A percentile compares a stretch with the other conserved stretches of the same genome.
These are phyloP conservation scores for Trametes hirsuta DNA, from an alignment of 1,284 basidiomycete species.

Conservation along the genomic window DNA sequence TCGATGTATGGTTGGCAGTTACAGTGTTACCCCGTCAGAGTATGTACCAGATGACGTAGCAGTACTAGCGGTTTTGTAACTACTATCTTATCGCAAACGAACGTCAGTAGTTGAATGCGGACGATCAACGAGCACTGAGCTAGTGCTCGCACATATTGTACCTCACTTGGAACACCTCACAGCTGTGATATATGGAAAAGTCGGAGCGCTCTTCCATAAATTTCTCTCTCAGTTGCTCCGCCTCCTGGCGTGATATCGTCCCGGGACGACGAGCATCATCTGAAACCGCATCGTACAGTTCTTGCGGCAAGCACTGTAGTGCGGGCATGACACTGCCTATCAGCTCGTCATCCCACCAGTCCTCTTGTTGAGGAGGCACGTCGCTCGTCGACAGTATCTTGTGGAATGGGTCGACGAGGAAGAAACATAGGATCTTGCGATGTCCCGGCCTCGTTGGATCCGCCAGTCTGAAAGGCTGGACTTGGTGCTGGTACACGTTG, in stretches of 20 bases:
- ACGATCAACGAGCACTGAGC: too few species aligned
- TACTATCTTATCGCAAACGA: too few species aligned
- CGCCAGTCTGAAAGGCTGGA: constrained; percentile 31
- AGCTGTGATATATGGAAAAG: constrained; percentile 8
- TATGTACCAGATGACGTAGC: too few species aligned
- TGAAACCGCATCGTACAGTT: constrained; percentile 11
- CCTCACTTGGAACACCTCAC: constrained; percentile 11
- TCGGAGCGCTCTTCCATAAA: constrained; percentile 19
- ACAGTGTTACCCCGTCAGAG: too few species aligned
- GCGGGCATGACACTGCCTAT: not conserved
- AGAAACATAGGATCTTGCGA: constrained; percentile 35
- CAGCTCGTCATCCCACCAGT: constrained; percentile 5
- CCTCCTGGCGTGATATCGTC: constrained; percentile 12
- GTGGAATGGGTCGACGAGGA: constrained; percentile 33
- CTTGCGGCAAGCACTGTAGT: constrained; percentile 7
- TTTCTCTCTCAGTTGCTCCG: constrained; percentile 13
- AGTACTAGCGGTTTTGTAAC: too few species aligned
- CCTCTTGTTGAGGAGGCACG: constrained; percentile 8
- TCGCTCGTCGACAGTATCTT: constrained; percentile 5
- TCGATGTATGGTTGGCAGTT: too few species aligned
- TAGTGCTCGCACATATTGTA: constrained; percentile 23
- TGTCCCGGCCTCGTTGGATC: constrained; percentile 31
- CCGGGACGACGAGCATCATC: not conserved
- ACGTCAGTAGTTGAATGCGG: too few species aligned
- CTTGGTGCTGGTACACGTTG: constrained; percentile 17